phyloP scores from a whole-genome alignment of 495 filamentous ascomycete species.

The Neurospora sp. region DNA sequence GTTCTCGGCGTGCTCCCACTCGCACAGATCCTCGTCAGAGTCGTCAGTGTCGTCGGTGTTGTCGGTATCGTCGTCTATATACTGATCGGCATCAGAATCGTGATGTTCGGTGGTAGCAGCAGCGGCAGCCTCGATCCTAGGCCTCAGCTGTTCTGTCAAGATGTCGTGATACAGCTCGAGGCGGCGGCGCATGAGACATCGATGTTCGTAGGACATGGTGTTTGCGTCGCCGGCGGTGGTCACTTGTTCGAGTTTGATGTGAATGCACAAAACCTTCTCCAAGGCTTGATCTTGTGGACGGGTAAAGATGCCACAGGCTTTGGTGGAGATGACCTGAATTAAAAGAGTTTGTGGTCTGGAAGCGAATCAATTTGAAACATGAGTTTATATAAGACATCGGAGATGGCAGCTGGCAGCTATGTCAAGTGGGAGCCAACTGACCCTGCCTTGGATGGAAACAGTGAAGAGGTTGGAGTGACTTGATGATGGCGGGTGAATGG shows the following conservation, averaged over 20 bases:
- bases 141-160: neutral
- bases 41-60: neutral
- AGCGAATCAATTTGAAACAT: neutral
- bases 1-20: neutral
- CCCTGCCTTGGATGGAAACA: neutral
- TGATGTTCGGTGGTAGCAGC: neutral
- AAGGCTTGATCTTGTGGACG: neutral
- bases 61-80: neutral
- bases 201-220: neutral
- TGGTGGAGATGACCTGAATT: neutral
- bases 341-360: neutral
- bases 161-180: neutral
- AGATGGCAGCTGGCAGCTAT: neutral
- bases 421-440: neutral
- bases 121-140: neutral
- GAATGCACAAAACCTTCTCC: neutral
- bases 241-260: neutral
- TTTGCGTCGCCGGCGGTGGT: neutral
- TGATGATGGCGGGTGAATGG: neutral
- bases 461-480: neutral
- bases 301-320: neutral
- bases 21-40: neutral
- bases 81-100: neutral
- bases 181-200: neutral
- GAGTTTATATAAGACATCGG: neutral